A percentile compares a stretch with the other conserved stretches of the same genome.
phyloP scores from a whole-genome alignment of 768 basidiomycete genomes.

The Hypholoma sublateritium region DNA sequence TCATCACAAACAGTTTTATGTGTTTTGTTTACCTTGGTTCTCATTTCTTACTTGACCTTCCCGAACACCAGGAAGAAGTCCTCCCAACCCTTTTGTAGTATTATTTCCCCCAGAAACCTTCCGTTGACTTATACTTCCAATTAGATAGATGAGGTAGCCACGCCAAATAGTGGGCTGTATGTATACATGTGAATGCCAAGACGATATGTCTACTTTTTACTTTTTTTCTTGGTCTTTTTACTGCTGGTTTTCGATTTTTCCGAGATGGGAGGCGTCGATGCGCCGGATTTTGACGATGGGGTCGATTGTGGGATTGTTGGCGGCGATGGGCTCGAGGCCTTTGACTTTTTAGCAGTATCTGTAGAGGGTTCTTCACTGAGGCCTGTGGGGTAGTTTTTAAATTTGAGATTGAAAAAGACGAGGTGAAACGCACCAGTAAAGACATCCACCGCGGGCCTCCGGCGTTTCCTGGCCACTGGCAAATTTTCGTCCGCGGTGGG shows the following conservation, averaged over 20 bases:
- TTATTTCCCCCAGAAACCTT: not conserved
- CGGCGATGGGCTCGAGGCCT: slow-evolving; percentile 8
- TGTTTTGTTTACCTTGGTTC: not conserved
- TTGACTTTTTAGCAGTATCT: slow-evolving; percentile 10
- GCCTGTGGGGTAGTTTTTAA: slow-evolving; percentile 21
- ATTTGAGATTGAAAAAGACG: not conserved
- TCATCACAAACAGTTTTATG: not conserved
- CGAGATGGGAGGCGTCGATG: slow-evolving; percentile 1
- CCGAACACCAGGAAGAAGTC: not conserved
- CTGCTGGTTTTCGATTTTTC: slow-evolving; percentile 12
- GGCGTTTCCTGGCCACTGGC: slow-evolving; percentile 31
- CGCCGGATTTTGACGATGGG: slow-evolving; percentile 7
- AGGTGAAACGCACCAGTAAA: slow-evolving; percentile 51
- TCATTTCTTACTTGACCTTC: not conserved
- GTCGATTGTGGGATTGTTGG: slow-evolving; percentile 1
- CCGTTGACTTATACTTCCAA: not conserved
- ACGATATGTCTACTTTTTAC: slow-evolving; percentile 19
- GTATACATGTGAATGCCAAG: not conserved
- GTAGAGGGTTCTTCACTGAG: slow-evolving; percentile 30
- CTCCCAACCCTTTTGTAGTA: not conserved
- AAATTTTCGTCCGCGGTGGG: not conserved
- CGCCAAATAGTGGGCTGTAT: not conserved
- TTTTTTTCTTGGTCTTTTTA: slow-evolving; percentile 36
- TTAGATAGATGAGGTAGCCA: slow-evolving; percentile 3
- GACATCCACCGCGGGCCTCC: slow-evolving; percentile 58